A percentile compares a stretch with the other conserved stretches of the same genome.
phyloP scores from a whole-genome alignment of 257 asterid genomes.

The Apocynum venetum region DNA sequence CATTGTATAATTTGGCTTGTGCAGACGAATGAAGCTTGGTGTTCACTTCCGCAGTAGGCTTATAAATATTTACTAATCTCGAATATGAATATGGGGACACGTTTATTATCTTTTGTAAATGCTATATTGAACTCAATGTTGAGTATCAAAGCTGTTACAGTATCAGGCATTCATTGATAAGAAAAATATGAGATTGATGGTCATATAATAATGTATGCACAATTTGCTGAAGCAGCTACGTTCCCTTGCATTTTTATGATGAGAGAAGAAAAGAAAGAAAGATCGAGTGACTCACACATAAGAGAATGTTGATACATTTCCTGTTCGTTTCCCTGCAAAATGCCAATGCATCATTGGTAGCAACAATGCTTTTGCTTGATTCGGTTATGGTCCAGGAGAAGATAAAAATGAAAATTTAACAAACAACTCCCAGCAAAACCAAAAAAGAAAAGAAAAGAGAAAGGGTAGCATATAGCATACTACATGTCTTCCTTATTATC shows the following conservation, averaged over 20 bases:
- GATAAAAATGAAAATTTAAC: too few relatives aligned
- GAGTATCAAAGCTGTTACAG: background rate
- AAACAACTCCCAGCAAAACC: too few relatives aligned
- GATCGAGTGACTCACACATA: background rate
- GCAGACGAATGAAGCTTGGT: conserved; percentile 9
- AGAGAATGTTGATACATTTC: background rate
- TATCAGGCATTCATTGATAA: background rate
- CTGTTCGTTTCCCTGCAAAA: too few relatives aligned
- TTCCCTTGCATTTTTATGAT: background rate
- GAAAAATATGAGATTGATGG: background rate
- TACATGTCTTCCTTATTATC: too few relatives aligned
- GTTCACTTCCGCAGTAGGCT: conserved; percentile 13
- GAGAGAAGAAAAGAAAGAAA: background rate
- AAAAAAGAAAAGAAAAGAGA: too few relatives aligned
- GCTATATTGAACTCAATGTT: background rate
- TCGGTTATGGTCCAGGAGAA: background rate
- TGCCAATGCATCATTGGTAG: background rate
- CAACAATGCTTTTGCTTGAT: too few relatives aligned
- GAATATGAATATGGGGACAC: background rate
- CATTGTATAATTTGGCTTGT: conserved; percentile 8
- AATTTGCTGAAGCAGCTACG: background rate
- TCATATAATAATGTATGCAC: background rate
- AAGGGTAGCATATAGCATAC: too few relatives aligned
- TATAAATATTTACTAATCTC: background rate
- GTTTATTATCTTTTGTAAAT: background rate